These are phyloP conservation scores for Kodamaea alishanica DNA, from an alignment of 1,139 yeast genomes.

Conservation along the genomic window DNA sequence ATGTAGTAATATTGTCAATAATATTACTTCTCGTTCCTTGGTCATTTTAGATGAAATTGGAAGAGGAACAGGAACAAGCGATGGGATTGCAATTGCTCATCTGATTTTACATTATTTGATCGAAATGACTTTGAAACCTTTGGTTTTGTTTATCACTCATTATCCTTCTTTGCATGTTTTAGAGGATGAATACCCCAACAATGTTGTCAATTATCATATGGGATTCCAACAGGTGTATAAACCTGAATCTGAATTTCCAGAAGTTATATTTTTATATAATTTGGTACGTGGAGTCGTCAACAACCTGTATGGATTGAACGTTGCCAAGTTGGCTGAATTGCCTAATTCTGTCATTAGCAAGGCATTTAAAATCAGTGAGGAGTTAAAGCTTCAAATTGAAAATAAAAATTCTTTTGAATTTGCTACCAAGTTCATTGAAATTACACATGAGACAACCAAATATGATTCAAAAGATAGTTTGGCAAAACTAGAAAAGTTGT, in stretches of 20 bases:
- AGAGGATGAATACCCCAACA: conserved; percentile 34
- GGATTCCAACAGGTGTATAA: conserved; percentile 52
- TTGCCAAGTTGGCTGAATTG: conserved; percentile 67
- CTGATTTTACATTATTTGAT: conserved; percentile 67
- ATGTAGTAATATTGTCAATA: conserved; percentile 52
- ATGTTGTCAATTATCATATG: conserved; percentile 68
- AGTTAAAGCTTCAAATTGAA: conserved; percentile 33
- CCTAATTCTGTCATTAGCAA: conserved; percentile 45
- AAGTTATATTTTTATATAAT: conserved; percentile 58
- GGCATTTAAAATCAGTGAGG: conserved; percentile 48
- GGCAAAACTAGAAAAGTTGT: conserved; percentile 4
- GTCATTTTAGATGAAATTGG: conserved; percentile 67
- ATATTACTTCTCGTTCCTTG: conserved; percentile 47
- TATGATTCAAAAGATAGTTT: not conserved
- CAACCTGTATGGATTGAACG: conserved; percentile 74
- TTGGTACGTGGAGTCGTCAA: conserved; percentile 56
- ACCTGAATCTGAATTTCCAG: conserved; percentile 33
- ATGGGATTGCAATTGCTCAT: conserved; percentile 85
- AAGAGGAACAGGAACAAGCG: conserved; percentile 82
- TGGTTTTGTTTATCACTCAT: conserved; percentile 81
- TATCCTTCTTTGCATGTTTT: conserved; percentile 68
- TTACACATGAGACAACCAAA: conserved; percentile 1
- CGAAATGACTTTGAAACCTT: conserved; percentile 41
- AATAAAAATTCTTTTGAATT: conserved; percentile 9
- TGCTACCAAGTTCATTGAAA: not conserved